Conservation (phyloP, 345 rosid species). For the Balakata baccata region DNA sequence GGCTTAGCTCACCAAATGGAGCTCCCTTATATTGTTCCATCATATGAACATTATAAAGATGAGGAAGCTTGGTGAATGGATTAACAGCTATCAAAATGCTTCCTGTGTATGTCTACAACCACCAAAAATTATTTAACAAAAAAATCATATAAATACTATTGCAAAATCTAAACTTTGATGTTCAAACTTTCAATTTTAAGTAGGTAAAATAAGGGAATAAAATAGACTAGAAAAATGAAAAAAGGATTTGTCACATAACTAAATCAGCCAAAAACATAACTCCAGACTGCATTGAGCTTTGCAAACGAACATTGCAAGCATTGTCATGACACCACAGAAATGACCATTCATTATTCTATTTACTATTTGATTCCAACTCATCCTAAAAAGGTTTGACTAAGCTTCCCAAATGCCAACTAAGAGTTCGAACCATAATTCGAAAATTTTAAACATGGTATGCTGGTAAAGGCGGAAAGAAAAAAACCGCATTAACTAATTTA, state of each 20-base stretch:
- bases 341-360: background rate
- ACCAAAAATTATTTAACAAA: slow-evolving; percentile 8
- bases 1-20: slow-evolving; percentile 93
- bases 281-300: background rate
- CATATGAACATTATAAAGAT: slow-evolving; percentile 93
- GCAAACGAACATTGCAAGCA: too few relatives aligned
- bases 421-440: background rate
- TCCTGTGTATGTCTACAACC: slow-evolving; percentile 87
- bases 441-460: background rate
- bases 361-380: background rate
- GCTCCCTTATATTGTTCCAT: slow-evolving; percentile 99
- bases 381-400: background rate
- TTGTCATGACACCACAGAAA: background rate
- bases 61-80: slow-evolving; percentile 98
- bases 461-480: background rate
- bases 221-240: background rate
- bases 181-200: background rate
- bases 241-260: background rate
- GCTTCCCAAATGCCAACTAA: background rate
- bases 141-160: slow-evolving; percentile 2
- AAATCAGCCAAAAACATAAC: background rate
- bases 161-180: background rate
- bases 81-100: slow-evolving; percentile 97
- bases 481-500: background rate
- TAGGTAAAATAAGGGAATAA: background rate